phyloP scores from a whole-genome alignment of 345 rosid genomes.

The Eucalyptus pauciflora region DNA sequence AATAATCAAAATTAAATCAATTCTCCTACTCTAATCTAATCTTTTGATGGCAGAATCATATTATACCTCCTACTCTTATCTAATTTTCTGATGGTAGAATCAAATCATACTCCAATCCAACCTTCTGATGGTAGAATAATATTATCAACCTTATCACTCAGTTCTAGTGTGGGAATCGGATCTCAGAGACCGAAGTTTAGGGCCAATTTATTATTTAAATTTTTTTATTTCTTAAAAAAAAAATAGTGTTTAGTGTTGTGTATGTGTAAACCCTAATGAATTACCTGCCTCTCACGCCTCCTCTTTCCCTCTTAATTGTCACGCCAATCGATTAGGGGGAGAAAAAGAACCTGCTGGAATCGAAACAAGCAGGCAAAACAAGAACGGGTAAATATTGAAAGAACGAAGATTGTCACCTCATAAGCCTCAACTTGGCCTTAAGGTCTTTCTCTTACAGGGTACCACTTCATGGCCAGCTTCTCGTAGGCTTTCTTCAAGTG shows the following conservation, averaged over 20 bases:
- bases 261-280: neutral
- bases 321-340: rapidly evolving
- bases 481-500: too few relatives aligned
- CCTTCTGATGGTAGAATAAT: too few relatives aligned
- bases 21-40: too few relatives aligned
- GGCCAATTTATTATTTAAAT: rapidly evolving
- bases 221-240: too few relatives aligned
- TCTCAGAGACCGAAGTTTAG: rapidly evolving
- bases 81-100: too few relatives aligned
- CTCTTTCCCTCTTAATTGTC: neutral
- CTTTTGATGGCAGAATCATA: rapidly evolving
- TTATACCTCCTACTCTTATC: too few relatives aligned
- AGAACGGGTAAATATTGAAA: neutral
- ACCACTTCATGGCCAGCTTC: neutral
- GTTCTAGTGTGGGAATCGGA: too few relatives aligned
- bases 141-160: too few relatives aligned
- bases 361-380: neutral
- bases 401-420: neutral
- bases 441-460: neutral
- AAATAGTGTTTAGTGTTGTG: neutral
- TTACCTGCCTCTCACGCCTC: rapidly evolving
- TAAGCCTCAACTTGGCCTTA: neutral
- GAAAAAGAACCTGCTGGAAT: neutral
- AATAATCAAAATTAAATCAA: too few relatives aligned
- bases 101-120: too few relatives aligned